Evolutionary conservation across 306 rosid genomes (phyloP).

Genomic region (Begonia loranthoides): DNA sequence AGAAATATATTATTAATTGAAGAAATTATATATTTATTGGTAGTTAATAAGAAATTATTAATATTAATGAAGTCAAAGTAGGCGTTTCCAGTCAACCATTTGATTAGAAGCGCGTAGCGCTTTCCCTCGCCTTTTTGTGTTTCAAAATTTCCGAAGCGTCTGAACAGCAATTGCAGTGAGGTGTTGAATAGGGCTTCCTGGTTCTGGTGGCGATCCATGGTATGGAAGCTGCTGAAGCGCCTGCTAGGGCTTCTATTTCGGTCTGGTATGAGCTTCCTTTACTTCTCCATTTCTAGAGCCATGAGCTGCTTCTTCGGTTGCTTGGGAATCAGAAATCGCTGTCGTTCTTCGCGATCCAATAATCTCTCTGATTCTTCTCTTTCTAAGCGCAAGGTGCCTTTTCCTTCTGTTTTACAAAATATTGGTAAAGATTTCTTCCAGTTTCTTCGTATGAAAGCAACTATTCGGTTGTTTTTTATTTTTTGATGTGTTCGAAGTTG

Average conservation of each 20-base stretch:
- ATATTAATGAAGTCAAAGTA: no score
- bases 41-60: no score
- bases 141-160: slow-evolving; percentile 59
- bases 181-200: no score
- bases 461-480: neutral
- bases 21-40: no score
- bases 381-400: slow-evolving; percentile 21
- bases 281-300: slow-evolving; percentile 36
- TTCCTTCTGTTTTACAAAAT: neutral
- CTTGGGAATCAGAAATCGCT: slow-evolving; percentile 44
- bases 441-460: no score
- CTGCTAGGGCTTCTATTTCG: slow-evolving; percentile 29
- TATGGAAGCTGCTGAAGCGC: slow-evolving; percentile 38
- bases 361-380: slow-evolving; percentile 23
- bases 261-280: slow-evolving; percentile 40
- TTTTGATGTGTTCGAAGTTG: neutral
- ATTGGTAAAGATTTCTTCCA: no score
- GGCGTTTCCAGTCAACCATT: no score
- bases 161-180: slow-evolving; percentile 19
- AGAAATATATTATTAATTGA: no score
- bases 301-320: slow-evolving; percentile 89
- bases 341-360: slow-evolving; percentile 21
- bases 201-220: slow-evolving; percentile 23
- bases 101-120: slow-evolving; percentile 7
- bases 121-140: slow-evolving; percentile 58